Base-by-base conservation (phyloP, 140 eudicot species). In the Ambrosia hybrid region DNA sequence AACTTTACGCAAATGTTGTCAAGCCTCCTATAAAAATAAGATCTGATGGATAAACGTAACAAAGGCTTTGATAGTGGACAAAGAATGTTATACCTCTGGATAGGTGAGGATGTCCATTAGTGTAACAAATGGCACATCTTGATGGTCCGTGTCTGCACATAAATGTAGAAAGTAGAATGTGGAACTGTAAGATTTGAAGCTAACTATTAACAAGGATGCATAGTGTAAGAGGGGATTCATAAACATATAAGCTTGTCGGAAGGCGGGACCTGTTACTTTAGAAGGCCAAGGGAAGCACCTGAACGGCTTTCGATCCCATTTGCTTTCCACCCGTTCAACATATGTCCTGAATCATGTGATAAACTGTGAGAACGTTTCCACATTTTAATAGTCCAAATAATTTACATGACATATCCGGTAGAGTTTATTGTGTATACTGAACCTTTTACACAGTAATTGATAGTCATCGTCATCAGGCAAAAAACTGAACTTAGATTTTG, bases 211-310 rank as follows among this genome's bases (percentile, higher is more conserved):
- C 55, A 49, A 10, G 4, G 11, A 12, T 9, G 15, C 55, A 49
- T 9, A 49, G 55, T 11, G 55, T 49, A 43, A 43, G 48, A 30
- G 34, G 34, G 34, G 34, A 61, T 17, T 4, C 9, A 37, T 17
- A 5, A 45, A 67, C 43, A 69, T 7, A 16, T 0, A 41, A 48
- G 21, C 10, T 59, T 65, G 71, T 49, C 58, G 34, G 39, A 39
- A 45, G 17, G 39, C 39, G 21, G 62, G 57, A 94, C 99, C 97
- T 84, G 97, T 87, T 57, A 90, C 56, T 61, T 62, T 74, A 63
- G 96, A 83, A 73, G 94, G 87, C 97, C 96, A 82, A 36, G 97
- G 94, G 80, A 90, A 90, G 67, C 90, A 34, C 3, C 80, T 53
- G 36, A 6, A 81, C 46, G 99, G 97, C 86, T 88, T 79, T 67